A percentile compares a stretch with the other conserved stretches of the same genome.
Evolutionary conservation across 2,329 filamentous ascomycete species (phyloP).

Genomic region (Macrophomina pseudophaseolina): DNA sequence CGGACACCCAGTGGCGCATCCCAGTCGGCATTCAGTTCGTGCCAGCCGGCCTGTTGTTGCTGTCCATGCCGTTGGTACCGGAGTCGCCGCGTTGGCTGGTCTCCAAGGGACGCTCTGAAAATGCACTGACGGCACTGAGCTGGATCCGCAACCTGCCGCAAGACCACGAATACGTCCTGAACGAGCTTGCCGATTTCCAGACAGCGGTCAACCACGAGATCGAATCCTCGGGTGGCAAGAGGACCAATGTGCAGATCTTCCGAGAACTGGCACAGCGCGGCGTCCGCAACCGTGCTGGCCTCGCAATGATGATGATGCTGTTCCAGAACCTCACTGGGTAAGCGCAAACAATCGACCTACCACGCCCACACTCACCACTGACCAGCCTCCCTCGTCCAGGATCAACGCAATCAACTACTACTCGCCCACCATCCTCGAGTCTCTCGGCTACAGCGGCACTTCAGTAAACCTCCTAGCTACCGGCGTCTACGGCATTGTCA

Average conservation of each 20-base stretch:
- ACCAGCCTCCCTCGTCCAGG: background rate
- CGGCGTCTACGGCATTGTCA: slow-evolving; percentile 74
- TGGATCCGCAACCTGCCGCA: slow-evolving; percentile 59
- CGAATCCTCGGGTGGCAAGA: slow-evolving; percentile 55
- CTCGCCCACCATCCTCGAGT: slow-evolving; percentile 70
- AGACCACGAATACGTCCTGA: slow-evolving; percentile 41
- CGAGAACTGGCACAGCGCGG: slow-evolving; percentile 33
- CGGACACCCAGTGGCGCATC: slow-evolving; percentile 41
- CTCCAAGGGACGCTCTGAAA: slow-evolving; percentile 70
- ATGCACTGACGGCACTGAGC: slow-evolving; percentile 62
- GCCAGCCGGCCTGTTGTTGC: slow-evolving; percentile 64
- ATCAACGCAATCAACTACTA: slow-evolving; percentile 63
- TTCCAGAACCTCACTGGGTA: slow-evolving; percentile 74
- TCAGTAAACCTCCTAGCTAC: slow-evolving; percentile 70
- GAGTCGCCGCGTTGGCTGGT: slow-evolving; percentile 73
- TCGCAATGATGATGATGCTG: slow-evolving; percentile 67
- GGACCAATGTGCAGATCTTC: slow-evolving; percentile 50
- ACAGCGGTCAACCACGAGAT: slow-evolving; percentile 59
- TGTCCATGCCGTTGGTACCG: slow-evolving; percentile 66
- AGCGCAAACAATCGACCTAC: background rate
- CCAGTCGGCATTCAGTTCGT: slow-evolving; percentile 69
- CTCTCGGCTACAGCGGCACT: slow-evolving; percentile 65
- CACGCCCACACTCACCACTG: background rate
- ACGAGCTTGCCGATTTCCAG: slow-evolving; percentile 43
- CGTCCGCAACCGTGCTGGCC: slow-evolving; percentile 66